Evolutionary conservation across 176 grass and related monocot genomes (phyloP), one percentile per base, ranked within the genome.

Genomic region (Hordeum marinum): DNA sequence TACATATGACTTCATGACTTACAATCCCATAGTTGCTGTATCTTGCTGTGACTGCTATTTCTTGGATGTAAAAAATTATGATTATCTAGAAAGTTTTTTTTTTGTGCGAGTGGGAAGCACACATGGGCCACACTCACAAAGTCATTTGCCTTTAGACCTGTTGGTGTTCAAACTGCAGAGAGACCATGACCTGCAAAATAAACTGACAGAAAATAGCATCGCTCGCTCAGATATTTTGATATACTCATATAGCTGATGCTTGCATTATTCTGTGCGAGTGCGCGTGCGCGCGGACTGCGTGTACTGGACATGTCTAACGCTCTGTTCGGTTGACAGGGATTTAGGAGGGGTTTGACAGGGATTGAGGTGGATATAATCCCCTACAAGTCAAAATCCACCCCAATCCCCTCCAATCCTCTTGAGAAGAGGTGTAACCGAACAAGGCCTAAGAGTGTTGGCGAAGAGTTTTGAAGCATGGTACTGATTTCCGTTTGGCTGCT

Each of bases 401-500:
- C n/a, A n/a, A n/a, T n/a, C n/a, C n/a, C n/a, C n/a, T n/a, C n/a
- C n/a, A n/a, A n/a, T n/a, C n/a, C n/a, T n/a, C n/a, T n/a, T n/a
- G n/a, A n/a, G n/a, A n/a, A n/a, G n/a, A n/a, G n/a, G n/a, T n/a
- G n/a, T n/a, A n/a, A n/a, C n/a, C n/a, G n/a, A n/a, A n/a, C n/a
- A n/a, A n/a, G 5, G 40, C 8, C 69, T 72, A 72, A 45, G 37
- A 25, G 37, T 72, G 37, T 12, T 43, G 9, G 34, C 66, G 0
- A 72, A 72, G 41, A 72, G 2, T 43, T 39, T 67, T 48, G 45
- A 68, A 58, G 20, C 18, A 17, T 75, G 12, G 11, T 80, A 70
- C 54, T 75, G 43, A 82, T 37, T 78, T 78, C 66, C 9, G 8
- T 88, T 66, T 79, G 54, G 57, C n/a, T 67, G 59, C 57, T 85